Conservation (phyloP, 192 early-diverging fungal genomes). For the Irineochytrium annulatum region DNA sequence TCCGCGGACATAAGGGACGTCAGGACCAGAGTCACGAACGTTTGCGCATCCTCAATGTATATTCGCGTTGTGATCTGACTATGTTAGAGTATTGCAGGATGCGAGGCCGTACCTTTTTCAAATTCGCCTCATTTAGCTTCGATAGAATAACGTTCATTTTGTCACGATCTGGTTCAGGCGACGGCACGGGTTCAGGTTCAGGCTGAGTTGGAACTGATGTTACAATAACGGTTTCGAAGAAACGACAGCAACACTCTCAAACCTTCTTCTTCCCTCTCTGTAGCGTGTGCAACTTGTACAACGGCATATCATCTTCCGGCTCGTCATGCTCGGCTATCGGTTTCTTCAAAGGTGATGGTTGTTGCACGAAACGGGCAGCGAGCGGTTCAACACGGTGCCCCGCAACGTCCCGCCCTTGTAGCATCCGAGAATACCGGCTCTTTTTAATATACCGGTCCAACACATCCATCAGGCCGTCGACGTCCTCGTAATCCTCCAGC, state of each 20-base stretch:
- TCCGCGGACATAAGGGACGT: slow-evolving; percentile 69
- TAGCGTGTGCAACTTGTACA: not conserved
- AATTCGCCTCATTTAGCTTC: not conserved
- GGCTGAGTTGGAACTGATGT: not conserved
- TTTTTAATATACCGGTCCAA: slow-evolving; percentile 1
- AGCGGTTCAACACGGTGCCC: not conserved
- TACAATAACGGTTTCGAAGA: too few relatives aligned
- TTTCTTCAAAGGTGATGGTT: slow-evolving; percentile 1
- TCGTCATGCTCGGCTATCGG: slow-evolving; percentile 6
- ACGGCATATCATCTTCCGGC: not conserved
- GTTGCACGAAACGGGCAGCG: not conserved
- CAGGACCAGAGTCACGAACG: slow-evolving; percentile 75
- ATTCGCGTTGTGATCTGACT: slow-evolving; percentile 81
- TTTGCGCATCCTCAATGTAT: slow-evolving; percentile 74
- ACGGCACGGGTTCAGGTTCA: not conserved
- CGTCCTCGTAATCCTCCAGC: slow-evolving; percentile 1
- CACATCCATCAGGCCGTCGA: not conserved
- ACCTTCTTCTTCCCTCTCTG: not conserved
- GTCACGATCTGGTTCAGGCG: not conserved
- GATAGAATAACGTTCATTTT: not conserved
- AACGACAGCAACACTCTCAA: too few relatives aligned
- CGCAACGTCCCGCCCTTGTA: not conserved
- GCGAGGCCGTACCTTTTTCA: too few relatives aligned
- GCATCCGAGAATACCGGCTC: slow-evolving; percentile 1
- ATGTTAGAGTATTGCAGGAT: too few relatives aligned